Percentiles rank a stretch among this genome's conserved stretches.
Evolutionary conservation across 2,329 filamentous ascomycete species (phyloP).

Genomic region (Cladosporium sp.): DNA sequence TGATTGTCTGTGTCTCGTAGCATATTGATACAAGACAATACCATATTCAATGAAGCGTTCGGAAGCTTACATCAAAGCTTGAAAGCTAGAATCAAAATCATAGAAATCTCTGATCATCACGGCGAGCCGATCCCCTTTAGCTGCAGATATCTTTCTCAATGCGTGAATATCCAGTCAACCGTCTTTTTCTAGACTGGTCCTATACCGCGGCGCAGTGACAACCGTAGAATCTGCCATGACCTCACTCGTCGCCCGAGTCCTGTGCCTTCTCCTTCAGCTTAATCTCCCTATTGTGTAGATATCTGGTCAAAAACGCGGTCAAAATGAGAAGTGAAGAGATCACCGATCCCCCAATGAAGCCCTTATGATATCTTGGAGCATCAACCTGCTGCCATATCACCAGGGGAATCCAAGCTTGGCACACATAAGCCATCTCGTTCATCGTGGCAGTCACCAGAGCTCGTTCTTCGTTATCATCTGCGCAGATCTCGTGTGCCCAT

Average conservation of each 20-base stretch:
- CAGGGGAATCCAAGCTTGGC: conserved; percentile 65
- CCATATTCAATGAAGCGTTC: no score
- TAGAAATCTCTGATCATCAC: no score
- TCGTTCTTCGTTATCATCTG: conserved; percentile 59
- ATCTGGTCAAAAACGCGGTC: background rate
- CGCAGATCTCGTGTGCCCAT: conserved; percentile 48
- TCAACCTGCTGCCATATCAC: conserved; percentile 51
- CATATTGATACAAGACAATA: no score
- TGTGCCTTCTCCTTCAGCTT: background rate
- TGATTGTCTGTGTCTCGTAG: no score
- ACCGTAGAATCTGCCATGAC: no score
- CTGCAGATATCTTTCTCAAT: no score
- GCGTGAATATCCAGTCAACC: no score
- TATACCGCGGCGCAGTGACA: no score
- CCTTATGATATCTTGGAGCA: conserved; percentile 25
- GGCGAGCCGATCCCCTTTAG: no score
- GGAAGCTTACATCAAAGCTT: no score
- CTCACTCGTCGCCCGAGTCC: background rate
- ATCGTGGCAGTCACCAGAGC: conserved; percentile 58
- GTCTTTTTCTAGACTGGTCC: no score
- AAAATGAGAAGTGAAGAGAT: background rate
- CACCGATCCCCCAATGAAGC: conserved; percentile 44
- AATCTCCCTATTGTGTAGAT: background rate
- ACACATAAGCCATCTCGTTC: conserved; percentile 66
- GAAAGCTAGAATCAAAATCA: no score